Base-by-base conservation (phyloP, 352 stramenopile species). In the Globisporangium spiculum region DNA sequence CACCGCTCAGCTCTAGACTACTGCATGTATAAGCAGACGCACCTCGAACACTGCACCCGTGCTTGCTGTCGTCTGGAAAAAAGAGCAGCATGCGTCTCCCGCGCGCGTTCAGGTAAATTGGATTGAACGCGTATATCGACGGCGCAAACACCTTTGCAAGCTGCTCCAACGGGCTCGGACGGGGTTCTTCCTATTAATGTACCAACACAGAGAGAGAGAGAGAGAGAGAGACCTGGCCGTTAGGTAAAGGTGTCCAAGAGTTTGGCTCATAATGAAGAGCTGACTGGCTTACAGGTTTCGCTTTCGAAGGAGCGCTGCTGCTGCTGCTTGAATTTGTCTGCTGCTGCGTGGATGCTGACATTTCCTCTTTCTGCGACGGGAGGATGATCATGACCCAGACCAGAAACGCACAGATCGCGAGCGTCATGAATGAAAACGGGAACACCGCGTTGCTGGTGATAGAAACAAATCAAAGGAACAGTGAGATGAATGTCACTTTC, bases 131-230 rank as follows among this genome's bases (percentile, higher is more conserved):
- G 66, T 81, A 88, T 44, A 81, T 81, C 0, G 86, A 94, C 56
- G 86, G 86, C 14, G 84, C 77, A 65, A 92, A 91, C 41, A 90
- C 76, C 24, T 87, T 89, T 0, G 84, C 84, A 27, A 94, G 48
- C 59, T 89, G 80, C 26, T 66, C 64, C 34, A 91, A 73, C 8
- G 79, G 71, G 69, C 73, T 87, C 18, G 64, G 9, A 30, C 59
- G 66, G 26, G 60, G 68, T 10, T 32, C 4, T 32, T 75, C 60
- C 68, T 79, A 27, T 59, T 12, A 44, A 44, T 16, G 36, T 44
- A 14, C 36, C 36, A 44, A 44, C 36, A 16, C 36, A 41, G 36
- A 44, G 18, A 24, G 20, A 54, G 3, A 44, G 18, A 24, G 20
- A 54, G 3, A 32, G 38, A 65, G 6, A 8, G 2, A 52, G 0